Percentiles rank a stretch among this genome's conserved stretches.
These are phyloP conservation scores for Singerocomus rubriflavus DNA, from an alignment of 1,284 basidiomycete species.

Conservation along the genomic window DNA sequence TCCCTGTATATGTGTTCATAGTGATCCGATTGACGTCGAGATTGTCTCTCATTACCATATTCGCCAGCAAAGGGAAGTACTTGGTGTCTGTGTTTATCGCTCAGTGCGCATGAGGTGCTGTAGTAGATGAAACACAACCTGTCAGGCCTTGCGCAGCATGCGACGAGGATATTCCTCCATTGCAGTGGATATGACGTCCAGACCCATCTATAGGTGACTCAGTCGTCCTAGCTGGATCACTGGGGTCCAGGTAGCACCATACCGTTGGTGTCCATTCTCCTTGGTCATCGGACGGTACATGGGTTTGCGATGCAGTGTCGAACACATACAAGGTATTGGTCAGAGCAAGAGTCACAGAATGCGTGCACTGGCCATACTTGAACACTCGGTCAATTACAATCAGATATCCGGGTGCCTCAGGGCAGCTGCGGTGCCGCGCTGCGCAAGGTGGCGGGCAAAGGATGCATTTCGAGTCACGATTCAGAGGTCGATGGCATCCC, in stretches of 20 bases:
- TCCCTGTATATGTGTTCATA: background rate
- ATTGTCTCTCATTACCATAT: conserved; percentile 2
- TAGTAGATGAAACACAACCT: background rate
- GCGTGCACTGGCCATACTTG: too few relatives aligned
- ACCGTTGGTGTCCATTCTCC: background rate
- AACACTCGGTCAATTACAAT: too few relatives aligned
- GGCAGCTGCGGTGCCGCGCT: too few relatives aligned
- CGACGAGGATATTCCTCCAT: background rate
- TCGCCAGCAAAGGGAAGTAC: background rate
- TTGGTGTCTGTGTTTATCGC: background rate
- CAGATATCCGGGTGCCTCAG: too few relatives aligned
- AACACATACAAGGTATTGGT: too few relatives aligned
- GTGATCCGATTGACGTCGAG: conserved; percentile 7
- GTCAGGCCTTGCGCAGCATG: background rate
- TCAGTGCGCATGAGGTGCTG: background rate
- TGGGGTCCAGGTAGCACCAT: too few relatives aligned
- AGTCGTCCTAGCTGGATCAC: background rate
- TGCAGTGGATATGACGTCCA: background rate
- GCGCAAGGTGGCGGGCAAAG: too few relatives aligned
- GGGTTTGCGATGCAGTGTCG: too few relatives aligned
- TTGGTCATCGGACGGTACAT: too few relatives aligned
- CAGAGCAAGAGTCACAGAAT: too few relatives aligned
- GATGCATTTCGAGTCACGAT: too few relatives aligned
- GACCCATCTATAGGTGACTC: background rate
- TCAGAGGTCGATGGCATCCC: too few relatives aligned